Conservation (phyloP, 352 stramenopile genomes). For the Pythium rishiriense region DNA sequence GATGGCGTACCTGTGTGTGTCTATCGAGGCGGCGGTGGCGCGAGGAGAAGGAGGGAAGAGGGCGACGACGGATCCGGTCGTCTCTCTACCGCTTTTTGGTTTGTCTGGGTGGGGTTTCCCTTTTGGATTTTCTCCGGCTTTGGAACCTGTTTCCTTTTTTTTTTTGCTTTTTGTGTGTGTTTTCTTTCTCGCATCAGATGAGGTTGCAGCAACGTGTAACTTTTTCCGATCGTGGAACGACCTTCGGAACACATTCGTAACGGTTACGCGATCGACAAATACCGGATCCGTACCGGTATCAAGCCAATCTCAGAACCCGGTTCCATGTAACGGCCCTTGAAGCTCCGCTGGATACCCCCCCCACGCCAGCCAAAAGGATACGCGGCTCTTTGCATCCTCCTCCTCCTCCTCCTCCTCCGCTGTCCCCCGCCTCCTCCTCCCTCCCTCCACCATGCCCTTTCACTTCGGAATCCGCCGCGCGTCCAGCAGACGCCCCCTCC, state of each 20-base stretch:
- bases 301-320: constrained; percentile 2
- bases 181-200: constrained; percentile 17
- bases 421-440: background rate
- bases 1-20: background rate
- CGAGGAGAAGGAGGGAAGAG: background rate
- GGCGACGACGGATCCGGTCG: background rate
- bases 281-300: background rate
- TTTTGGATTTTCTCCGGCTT: no score
- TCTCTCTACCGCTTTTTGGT: background rate
- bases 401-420: background rate
- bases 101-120: background rate
- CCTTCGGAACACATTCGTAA: background rate
- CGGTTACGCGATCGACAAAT: background rate
- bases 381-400: constrained; percentile 4
- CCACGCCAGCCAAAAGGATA: background rate
- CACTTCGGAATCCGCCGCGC: constrained; percentile 4
- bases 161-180: no score
- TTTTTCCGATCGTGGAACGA: background rate
- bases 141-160: background rate
- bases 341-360: constrained; percentile 12
- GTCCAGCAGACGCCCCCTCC: background rate
- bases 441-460: background rate
- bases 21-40: background rate
- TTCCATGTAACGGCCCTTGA: constrained; percentile 11
- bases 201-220: constrained; percentile 9